These are phyloP conservation scores for Chlorella sp. DNA, from an alignment of 139 green algal genomes.

Conservation along the genomic window DNA sequence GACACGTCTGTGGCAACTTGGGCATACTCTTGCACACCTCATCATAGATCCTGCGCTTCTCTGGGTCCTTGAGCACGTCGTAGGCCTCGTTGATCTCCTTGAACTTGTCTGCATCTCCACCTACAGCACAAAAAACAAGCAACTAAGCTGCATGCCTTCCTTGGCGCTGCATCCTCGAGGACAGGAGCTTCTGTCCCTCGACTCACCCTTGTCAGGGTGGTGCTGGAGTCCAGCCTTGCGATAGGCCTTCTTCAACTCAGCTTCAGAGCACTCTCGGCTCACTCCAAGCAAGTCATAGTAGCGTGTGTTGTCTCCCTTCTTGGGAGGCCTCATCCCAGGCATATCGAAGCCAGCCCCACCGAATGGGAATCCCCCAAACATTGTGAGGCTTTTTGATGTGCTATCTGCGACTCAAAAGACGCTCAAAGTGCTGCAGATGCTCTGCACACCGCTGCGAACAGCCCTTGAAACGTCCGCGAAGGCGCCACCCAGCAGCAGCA, in stretches of 20 bases:
- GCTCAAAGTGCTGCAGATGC: no score
- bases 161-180: no score
- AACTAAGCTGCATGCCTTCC: no score
- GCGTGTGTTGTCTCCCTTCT: conserved; percentile 29
- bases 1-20: conserved; percentile 2
- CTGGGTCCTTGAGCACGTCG: conserved; percentile 89
- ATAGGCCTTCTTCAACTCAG: conserved; percentile 86
- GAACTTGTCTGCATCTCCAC: conserved; percentile 90
- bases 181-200: no score
- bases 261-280: conserved; percentile 46
- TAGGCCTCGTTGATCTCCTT: conserved; percentile 98
- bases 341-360: conserved; percentile 6
- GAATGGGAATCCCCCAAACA: no score
- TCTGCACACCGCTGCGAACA: no score
- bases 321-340: neutral
- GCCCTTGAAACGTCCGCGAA: no score
- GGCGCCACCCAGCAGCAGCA: no score
- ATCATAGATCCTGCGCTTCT: conserved; percentile 98
- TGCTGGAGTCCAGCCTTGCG: conserved; percentile 78
- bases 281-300: conserved; percentile 96
- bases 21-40: conserved; percentile 37
- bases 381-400: no score
- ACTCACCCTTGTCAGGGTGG: conserved; percentile 92
- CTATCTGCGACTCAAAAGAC: no score
- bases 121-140: conserved; percentile 32